Evolutionary conservation across 2,329 filamentous ascomycete genomes (phyloP).

Genomic region (Apiospora arundinis): DNA sequence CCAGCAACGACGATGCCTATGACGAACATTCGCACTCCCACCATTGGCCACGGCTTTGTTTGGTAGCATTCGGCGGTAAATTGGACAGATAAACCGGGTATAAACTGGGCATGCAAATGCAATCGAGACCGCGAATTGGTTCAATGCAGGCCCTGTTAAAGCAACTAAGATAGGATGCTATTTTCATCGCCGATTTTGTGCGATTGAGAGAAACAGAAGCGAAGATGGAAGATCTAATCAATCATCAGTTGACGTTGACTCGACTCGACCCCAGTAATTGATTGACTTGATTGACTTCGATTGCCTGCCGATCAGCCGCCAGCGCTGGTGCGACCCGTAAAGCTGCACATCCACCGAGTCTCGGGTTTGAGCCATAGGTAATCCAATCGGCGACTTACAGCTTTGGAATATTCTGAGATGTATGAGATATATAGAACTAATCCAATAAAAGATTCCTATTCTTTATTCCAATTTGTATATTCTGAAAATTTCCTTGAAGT

Average conservation of each 20-base stretch:
- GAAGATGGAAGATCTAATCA: background rate
- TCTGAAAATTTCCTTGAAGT: too few species aligned
- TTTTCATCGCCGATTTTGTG: constrained; percentile 1
- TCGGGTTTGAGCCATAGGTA: too few species aligned
- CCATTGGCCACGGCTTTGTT: background rate
- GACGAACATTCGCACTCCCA: background rate
- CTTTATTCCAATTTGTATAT: too few species aligned
- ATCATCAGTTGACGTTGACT: too few species aligned
- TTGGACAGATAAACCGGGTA: background rate
- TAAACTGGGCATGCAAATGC: background rate
- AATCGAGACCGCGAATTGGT: background rate
- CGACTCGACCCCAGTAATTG: background rate
- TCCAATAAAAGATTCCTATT: too few species aligned
- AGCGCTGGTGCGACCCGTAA: background rate
- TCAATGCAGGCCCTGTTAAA: background rate
- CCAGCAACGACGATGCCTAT: constrained; percentile 10
- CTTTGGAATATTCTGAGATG: too few species aligned
- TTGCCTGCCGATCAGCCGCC: background rate
- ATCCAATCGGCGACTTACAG: too few species aligned
- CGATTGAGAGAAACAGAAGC: background rate
- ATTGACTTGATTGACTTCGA: background rate
- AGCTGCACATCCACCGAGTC: background rate
- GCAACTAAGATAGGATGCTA: background rate
- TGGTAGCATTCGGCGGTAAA: constrained; percentile 6
- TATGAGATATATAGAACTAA: too few species aligned